These are phyloP conservation scores for Coemansia aciculifera DNA, from an alignment of 192 early-diverging fungal species.

Conservation along the genomic window DNA sequence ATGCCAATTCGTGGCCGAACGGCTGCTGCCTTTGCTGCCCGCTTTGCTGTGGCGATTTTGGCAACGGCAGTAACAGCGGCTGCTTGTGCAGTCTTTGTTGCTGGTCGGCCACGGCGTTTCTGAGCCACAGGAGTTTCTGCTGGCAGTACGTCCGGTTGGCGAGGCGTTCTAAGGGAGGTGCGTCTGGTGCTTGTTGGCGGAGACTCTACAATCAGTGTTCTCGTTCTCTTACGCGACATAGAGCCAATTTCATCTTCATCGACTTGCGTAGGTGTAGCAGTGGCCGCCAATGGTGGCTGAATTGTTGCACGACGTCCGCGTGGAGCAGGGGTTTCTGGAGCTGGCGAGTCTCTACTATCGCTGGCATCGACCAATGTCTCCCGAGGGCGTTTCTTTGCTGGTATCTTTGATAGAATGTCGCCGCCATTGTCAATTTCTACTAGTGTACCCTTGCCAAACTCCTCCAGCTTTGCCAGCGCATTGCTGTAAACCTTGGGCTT, in stretches of 20 bases:
- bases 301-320: not conserved
- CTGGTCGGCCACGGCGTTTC: not conserved
- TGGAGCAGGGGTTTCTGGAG: not conserved
- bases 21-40: conserved; percentile 1
- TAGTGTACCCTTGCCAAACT: conserved; percentile 26
- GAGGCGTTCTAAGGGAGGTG: not conserved
- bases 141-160: not conserved
- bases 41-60: not conserved
- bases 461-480: conserved; percentile 32
- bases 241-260: not conserved
- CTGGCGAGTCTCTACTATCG: not conserved
- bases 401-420: conserved; percentile 10
- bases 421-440: conserved; percentile 18
- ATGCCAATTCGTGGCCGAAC: conserved; percentile 45
- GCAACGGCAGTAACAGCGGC: not conserved
- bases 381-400: conserved; percentile 24
- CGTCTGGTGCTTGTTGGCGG: not conserved
- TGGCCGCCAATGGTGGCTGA: not conserved
- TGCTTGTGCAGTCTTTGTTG: not conserved
- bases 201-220: not conserved
- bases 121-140: not conserved
- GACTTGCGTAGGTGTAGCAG: not conserved
- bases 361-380: not conserved
- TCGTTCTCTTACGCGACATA: not conserved
- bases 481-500: conserved; percentile 26